phyloP scores from a whole-genome alignment of 768 basidiomycete species.

The Lentinula boryana region DNA sequence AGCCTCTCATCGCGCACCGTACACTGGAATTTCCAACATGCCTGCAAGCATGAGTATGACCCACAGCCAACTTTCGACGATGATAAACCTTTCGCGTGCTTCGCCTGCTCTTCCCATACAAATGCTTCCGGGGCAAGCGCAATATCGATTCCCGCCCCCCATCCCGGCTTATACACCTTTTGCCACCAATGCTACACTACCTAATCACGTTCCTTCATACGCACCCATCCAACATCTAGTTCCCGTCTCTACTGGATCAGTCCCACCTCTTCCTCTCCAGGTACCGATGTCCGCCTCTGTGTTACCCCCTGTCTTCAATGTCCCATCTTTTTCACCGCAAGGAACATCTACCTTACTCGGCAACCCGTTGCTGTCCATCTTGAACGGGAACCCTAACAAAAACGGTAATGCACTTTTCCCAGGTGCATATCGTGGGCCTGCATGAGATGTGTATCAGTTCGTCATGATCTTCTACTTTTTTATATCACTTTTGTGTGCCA shows the following conservation, averaged over 20 bases:
- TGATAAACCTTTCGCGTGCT: slow-evolving; percentile 31
- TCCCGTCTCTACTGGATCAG: background rate
- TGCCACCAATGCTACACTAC: background rate
- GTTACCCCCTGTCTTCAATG: slow-evolving; percentile 10
- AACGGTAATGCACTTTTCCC: background rate
- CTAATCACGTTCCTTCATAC: slow-evolving; percentile 1
- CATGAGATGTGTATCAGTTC: background rate
- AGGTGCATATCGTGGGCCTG: background rate
- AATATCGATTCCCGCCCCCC: background rate
- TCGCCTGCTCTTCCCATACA: slow-evolving; percentile 11
- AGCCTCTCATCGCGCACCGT: slow-evolving; percentile 25
- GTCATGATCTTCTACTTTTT: background rate
- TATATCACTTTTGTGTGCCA: background rate
- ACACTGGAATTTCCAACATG: slow-evolving; percentile 4
- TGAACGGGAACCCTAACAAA: slow-evolving; percentile 18
- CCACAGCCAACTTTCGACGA: slow-evolving; percentile 41
- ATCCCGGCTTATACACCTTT: background rate
- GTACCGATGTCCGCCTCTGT: slow-evolving; percentile 8
- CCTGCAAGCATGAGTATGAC: slow-evolving; percentile 42
- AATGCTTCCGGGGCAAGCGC: slow-evolving; percentile 5
- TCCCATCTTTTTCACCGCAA: slow-evolving; percentile 9
- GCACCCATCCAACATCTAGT: background rate
- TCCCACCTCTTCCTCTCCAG: slow-evolving; percentile 11
- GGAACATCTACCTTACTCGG: slow-evolving; percentile 20
- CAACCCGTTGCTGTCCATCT: slow-evolving; percentile 24